A percentile compares a stretch with the other conserved stretches of the same genome.
Evolutionary conservation across 2,329 filamentous ascomycete genomes (phyloP).

Genomic region (Cadophora malorum): DNA sequence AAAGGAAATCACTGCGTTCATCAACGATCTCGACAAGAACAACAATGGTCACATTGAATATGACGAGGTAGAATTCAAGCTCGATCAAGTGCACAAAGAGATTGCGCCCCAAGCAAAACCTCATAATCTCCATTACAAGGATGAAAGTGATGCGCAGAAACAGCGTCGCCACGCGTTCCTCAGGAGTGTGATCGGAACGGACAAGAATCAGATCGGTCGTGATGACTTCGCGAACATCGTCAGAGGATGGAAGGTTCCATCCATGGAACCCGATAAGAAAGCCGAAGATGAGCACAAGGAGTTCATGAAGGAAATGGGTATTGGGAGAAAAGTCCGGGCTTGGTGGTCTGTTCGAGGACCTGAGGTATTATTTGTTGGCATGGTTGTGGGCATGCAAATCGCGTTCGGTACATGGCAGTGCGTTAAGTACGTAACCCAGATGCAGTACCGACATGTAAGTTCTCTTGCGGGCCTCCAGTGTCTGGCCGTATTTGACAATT

Average conservation of each 20-base stretch:
- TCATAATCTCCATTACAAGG: constrained; percentile 52
- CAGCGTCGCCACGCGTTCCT: constrained; percentile 55
- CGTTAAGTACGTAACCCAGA: constrained; percentile 50
- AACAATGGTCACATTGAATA: constrained; percentile 59
- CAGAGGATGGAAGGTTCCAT: constrained; percentile 55
- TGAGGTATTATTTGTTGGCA: constrained; percentile 54
- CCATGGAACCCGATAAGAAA: constrained; percentile 54
- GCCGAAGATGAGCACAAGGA: constrained; percentile 50
- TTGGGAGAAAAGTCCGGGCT: constrained; percentile 54
- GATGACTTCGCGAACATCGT: constrained; percentile 55
- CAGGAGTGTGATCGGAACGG: constrained; percentile 54
- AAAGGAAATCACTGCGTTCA: constrained; percentile 62
- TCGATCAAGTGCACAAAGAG: constrained; percentile 59
- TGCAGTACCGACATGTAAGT: constrained; percentile 52
- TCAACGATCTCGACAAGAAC: constrained; percentile 59
- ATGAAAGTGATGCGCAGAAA: constrained; percentile 47
- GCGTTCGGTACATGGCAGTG: constrained; percentile 62
- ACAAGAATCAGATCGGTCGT: constrained; percentile 51
- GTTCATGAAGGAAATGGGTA: constrained; percentile 53
- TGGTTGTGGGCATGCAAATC: constrained; percentile 56
- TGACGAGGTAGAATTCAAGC: constrained; percentile 56
- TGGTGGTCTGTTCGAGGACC: constrained; percentile 63
- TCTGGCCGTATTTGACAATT: background rate
- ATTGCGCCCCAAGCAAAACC: constrained; percentile 54
- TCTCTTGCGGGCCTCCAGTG: no score